Evolutionary conservation across 306 rosid species (phyloP), one percentile per base, ranked within the genome.

Genomic region (Prunus davidiana): DNA sequence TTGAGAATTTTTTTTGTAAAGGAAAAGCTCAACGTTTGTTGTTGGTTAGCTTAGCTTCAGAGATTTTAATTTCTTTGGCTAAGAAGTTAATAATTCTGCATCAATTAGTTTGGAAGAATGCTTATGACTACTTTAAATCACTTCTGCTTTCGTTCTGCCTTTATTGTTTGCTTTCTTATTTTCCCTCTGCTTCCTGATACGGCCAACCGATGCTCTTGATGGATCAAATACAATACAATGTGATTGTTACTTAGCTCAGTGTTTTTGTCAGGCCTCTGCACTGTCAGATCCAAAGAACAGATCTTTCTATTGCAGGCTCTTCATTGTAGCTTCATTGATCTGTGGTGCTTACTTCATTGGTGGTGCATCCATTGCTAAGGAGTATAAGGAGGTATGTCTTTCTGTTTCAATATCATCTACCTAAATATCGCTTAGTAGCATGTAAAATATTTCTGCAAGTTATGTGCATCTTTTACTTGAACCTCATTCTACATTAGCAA

Each of bases 331-430:
- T 65, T 82, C 91, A 20, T 80, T 95, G 72, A 67, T 91, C 69
- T 87, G 84, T 16, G 96, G 88, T 64, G 97, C 88, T 78, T 95
- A 86, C 86, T 83, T 92, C 60, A 77, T 80, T 75, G 87, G 89
- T 27, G 76, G 82, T 75, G 82, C 89, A 14, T 77, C 88, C 72
- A 72, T 82, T 57, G 84, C 87, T 70, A 87, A 88, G 83, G 89
- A 87, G 61, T 85, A 87, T 83, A 87, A 87, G 81, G 88, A 86
- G 22, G 93, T 88, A 84, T 18, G 89, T 62, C 55, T 65, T 62
- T 46, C 50, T 11, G 24, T 64, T n/a, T 3, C 32, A 52, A 51
- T 58, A 61, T 43, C 30, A 43, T 41, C 52, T 43, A 12, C 54
- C 22, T 67, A 10, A 5, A 22, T 20, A 43, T 67, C 54, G 41